Evolutionary conservation across 768 basidiomycete species (phyloP).

Genomic region (Pleurotus salmoneostramineus): DNA sequence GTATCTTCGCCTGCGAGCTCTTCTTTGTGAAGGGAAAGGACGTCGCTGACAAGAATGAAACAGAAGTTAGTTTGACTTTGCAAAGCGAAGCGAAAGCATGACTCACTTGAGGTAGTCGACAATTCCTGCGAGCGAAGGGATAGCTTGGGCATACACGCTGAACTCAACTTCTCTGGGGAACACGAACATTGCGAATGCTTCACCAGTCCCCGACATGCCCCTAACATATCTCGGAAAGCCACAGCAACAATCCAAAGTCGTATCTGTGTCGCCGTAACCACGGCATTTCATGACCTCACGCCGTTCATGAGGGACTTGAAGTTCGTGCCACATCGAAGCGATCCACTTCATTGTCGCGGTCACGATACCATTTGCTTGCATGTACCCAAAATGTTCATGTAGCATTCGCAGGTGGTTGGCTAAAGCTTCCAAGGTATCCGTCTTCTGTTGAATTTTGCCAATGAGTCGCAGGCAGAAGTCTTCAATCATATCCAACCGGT

Average conservation of each 20-base stretch:
- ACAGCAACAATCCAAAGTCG: no score
- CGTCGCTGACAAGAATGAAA: constrained; percentile 28
- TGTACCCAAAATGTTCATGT: no score
- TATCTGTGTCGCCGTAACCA: no score
- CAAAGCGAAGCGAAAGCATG: neutral
- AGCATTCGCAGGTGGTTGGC: no score
- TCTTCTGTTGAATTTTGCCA: no score
- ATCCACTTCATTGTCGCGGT: no score
- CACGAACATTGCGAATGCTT: neutral
- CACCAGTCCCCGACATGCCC: neutral
- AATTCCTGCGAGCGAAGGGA: neutral
- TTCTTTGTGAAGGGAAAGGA: constrained; percentile 39
- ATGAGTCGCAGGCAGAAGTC: constrained; percentile 1
- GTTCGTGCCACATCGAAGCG: no score
- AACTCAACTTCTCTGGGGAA: constrained; percentile 2
- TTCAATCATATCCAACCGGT: neutral
- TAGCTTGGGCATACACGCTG: neutral
- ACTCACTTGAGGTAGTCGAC: constrained; percentile 4
- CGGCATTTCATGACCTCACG: no score
- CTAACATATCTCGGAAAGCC: neutral
- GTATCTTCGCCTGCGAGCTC: constrained; percentile 27
- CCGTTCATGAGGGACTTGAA: no score
- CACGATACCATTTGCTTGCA: no score
- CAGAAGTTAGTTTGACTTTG: neutral
- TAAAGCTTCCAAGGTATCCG: no score